These are phyloP conservation scores for Sphenostylis stenocarpa DNA, from an alignment of 306 rosid genomes.

Conservation along the genomic window DNA sequence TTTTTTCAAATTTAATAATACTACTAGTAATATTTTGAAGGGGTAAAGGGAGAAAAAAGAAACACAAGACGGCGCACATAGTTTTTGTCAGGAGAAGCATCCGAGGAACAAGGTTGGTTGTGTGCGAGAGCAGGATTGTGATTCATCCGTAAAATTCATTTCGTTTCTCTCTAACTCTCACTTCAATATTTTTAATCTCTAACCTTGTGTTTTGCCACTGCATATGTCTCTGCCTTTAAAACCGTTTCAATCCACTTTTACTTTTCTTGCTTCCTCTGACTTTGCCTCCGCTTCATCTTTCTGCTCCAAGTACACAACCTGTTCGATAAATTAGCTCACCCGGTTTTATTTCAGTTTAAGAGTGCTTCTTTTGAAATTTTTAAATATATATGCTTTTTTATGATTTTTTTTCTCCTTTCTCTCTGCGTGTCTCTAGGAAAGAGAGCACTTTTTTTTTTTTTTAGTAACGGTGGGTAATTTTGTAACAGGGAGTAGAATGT, in stretches of 20 bases:
- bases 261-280: not conserved
- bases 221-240: not conserved
- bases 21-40: not conserved
- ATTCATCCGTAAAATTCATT: not conserved
- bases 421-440: not conserved
- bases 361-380: not conserved
- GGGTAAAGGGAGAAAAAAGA: not conserved
- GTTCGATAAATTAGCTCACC: constrained; percentile 36
- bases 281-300: not conserved
- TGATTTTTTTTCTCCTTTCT: not conserved
- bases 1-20: not conserved
- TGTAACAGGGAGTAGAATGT: constrained; percentile 37
- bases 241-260: not conserved
- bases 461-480: constrained; percentile 2
- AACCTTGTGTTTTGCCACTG: not conserved
- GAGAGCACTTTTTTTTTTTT: not conserved
- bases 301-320: not conserved
- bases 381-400: not conserved
- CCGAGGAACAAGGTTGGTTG: not conserved
- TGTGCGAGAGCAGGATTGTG: not conserved
- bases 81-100: not conserved
- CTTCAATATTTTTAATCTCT: not conserved
- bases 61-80: not conserved
- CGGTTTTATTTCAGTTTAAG: not conserved
- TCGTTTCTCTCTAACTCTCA: not conserved